Base-by-base conservation (phyloP, 2,329 filamentous ascomycete species). In the Phyllosticta capitalensis region DNA sequence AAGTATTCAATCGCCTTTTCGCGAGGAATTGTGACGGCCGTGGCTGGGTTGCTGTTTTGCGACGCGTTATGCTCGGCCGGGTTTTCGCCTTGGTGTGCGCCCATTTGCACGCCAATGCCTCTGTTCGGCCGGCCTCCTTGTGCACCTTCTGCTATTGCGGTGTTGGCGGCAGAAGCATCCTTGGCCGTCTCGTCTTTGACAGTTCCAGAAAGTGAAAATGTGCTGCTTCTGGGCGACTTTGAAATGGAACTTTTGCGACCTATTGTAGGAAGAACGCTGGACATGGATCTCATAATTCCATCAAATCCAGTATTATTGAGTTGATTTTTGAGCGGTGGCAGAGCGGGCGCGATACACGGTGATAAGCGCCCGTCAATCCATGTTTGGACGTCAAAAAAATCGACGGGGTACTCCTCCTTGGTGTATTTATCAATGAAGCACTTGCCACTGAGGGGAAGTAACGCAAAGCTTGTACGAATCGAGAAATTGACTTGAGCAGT, bases 401-500 rank as follows among this genome's bases (percentile, higher is more conserved):
- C 86, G 48, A 96, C 80, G 0, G 81, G 85, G 67, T 92, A 95
- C 63, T 88, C 82, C 68, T 95, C 86, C 62, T 87, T 86, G 0
- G 90, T 94, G 51, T 85, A 73, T 66, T 87, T 90, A 74, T 96
- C 87, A 67, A 96, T 80, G 71, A 96, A 97, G 72, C 91, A 95
- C 67, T 84, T 85, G 0, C 91, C 91, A 65, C 94, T 87, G 60
- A 96, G 87, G 0, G 92, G 92, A 0, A 97, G 79, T 9, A 96
- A 84, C 10, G 86, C 84, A 67, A 89, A 96, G 50, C 86, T 92
- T 0, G 91, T 95, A 7, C 92, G 83, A 55, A 97, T 85, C 0
- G 88, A 91, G 67, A 97, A 96, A 73, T 95, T 95, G 65, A 96
- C 92, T 68, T 94, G 89, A 0, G 92, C 91, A 0, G 91, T 96